These are phyloP conservation scores for Atkinsonella hypoxylon DNA, from an alignment of 2,329 filamentous ascomycete species.

Conservation along the genomic window DNA sequence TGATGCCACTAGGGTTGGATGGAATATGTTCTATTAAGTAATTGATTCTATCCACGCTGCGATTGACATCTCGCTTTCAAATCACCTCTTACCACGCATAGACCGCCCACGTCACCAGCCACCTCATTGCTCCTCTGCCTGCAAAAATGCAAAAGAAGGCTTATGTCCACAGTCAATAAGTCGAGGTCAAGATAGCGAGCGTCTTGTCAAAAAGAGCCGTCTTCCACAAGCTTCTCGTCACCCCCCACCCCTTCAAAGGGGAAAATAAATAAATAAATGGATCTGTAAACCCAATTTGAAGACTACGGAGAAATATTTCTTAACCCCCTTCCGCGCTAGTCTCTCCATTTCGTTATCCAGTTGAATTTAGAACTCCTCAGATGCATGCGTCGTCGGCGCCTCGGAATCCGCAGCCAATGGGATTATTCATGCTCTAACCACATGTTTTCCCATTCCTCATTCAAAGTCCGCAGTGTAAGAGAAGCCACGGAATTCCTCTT, in stretches of 20 bases:
- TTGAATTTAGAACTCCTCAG: not conserved
- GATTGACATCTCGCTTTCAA: not conserved
- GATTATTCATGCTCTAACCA: conserved; percentile 7
- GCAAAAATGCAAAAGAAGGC: not conserved
- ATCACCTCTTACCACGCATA: not conserved
- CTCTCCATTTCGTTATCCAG: not conserved
- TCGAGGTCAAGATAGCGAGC: not conserved
- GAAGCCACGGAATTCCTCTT: conserved; percentile 98
- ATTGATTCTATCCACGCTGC: not conserved
- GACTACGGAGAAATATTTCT: not conserved
- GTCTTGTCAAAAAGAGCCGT: not conserved
- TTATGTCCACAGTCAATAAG: not conserved
- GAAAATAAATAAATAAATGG: not conserved
- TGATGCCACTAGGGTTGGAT: too few species aligned
- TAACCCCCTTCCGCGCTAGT: not conserved
- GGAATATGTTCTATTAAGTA: not conserved
- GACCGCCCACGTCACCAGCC: not conserved
- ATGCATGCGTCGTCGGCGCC: not conserved
- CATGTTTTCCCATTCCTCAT: conserved; percentile 24
- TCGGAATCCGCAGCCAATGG: not conserved
- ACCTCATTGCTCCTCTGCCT: not conserved
- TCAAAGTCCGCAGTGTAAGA: conserved; percentile 92
- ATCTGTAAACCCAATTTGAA: too few species aligned
- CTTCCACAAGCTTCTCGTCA: not conserved
- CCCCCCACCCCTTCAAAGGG: not conserved